Base-by-base conservation (phyloP, 2,329 filamentous ascomycete species). In the Beauveria sp. region DNA sequence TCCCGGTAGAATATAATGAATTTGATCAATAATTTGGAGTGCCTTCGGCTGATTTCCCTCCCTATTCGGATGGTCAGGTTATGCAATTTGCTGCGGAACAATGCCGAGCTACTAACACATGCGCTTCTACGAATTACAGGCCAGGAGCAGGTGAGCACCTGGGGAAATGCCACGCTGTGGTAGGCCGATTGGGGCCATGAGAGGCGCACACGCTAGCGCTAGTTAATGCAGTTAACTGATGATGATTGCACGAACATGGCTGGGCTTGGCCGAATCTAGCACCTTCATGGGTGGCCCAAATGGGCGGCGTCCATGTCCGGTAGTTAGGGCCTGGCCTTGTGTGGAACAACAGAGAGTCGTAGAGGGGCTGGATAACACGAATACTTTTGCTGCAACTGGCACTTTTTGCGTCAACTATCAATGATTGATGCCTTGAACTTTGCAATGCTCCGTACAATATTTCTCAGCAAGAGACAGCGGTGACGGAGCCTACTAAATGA, bases 151-250 rank as follows among this genome's bases (percentile, higher is more conserved):
- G 31, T n/a, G 49, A 54, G 31, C 64, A 66, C 63, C 63, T 66
- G 64, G 51, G 54, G n/a, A 22, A 54, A 60, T 26, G 48, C 58
- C 12, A 57, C 49, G 55, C 58, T 59, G 54, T 66, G 64, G 64
- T 66, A 65, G 63, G 64, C 61, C 61, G 60, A 62, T 49, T 42
- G 16, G 34, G 20, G 20, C 49, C 16, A 40, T 45, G 42, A 31
- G 52, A 62, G 60, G 54, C 48, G 60, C 61, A 46, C 48, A 46
- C 58, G 54, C 61, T 16, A 38, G 14, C 14, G 12, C 34, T 38
- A 38, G 34, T 16, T 38, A 0, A 14, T 16, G 34, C 34, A 14
- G 34, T 16, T 62, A 59, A 51, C n/a, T 7, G n/a, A 22, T 42
- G 40, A 48, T 58, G 34, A 50, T 57, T 42, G 49, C 28, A 54